Evolutionary conservation across 148 eudicot species (phyloP), one percentile per base, ranked within the genome.

Genomic region (Vaccinium vitisidaea): DNA sequence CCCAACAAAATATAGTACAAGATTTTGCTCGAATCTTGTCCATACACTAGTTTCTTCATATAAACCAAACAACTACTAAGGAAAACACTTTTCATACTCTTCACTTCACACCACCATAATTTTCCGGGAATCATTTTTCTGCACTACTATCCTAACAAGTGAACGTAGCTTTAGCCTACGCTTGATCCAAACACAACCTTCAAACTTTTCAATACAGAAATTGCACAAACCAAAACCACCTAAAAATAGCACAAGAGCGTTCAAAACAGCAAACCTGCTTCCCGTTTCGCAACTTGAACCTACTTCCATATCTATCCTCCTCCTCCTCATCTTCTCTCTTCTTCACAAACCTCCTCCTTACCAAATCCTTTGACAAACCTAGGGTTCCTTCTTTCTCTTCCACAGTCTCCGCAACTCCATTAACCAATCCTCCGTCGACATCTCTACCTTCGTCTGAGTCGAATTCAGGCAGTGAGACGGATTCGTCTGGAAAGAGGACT

Each of bases 231-330:
- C 39, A 69, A 39, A 13, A 69, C 74, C 74, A 30, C 74, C 74
- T 30, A 69, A 3, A 6, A n/a, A 73, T 6, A 58, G 16, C 8
- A 53, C 67, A 80, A 46, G 23, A 73, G 6, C 6, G 2, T 27
- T 69, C 39, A 9, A 54, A 58, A 75, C 15, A 23, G 56, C 82
- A 4, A 67, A 95, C 98, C 98, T 94, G 93, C 85, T 89, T 89
- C 48, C 98, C 98, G 86, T 96, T 94, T 74, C 94, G 89, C 43
- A 96, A 90, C 84, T 84, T 90, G 88, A 92, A 94, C 7, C 94
- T 91, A 83, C 52, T 73, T 0, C 88, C 92, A 27, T 86, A 55
- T 23, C 81, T 88, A 7, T 88, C 92, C 32, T 82, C 88, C 14
- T 88, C 90, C 25, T 87, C 88, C 5, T 81, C 1, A 63, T 83